Conservation (phyloP, 371 early-diverging fungal genomes). For the Apophysomyces ossiformis region DNA sequence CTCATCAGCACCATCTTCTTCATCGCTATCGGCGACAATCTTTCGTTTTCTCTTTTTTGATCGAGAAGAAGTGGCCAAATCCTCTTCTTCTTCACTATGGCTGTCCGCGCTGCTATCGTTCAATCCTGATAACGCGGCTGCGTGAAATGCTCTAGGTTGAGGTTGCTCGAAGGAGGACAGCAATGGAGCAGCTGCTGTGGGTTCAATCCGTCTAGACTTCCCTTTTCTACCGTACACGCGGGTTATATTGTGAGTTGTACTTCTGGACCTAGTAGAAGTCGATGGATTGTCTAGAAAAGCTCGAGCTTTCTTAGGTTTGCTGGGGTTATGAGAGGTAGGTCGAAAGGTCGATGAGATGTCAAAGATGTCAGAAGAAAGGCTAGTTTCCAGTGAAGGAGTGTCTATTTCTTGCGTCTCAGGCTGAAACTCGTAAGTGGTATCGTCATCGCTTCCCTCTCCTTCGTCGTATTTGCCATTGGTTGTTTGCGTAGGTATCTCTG, state of each 20-base stretch:
- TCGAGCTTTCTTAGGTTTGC: not conserved
- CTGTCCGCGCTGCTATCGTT: not conserved
- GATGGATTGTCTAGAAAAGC: not conserved
- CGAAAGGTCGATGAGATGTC: not conserved
- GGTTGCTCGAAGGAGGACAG: not conserved
- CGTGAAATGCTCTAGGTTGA: not conserved
- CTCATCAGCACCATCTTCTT: not conserved
- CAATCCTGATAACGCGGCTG: not conserved
- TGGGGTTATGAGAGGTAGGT: not conserved
- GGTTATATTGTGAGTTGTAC: not conserved
- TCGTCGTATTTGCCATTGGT: not conserved
- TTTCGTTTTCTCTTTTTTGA: not conserved
- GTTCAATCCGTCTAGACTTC: not conserved
- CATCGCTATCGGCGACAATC: conserved; percentile 1
- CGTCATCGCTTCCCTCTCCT: not conserved
- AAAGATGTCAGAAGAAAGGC: not conserved
- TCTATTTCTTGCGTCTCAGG: not conserved
- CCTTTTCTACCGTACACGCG: not conserved
- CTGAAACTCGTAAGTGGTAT: not conserved
- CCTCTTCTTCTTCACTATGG: not conserved
- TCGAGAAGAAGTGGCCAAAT: not conserved
- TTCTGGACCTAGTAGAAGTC: not conserved
- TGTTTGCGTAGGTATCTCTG: not conserved
- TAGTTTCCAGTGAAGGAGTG: not conserved
- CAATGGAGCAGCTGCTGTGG: not conserved